Evolutionary conservation across 2,329 filamentous ascomycete species (phyloP).

Genomic region (Arthrobotrys musiformis): DNA sequence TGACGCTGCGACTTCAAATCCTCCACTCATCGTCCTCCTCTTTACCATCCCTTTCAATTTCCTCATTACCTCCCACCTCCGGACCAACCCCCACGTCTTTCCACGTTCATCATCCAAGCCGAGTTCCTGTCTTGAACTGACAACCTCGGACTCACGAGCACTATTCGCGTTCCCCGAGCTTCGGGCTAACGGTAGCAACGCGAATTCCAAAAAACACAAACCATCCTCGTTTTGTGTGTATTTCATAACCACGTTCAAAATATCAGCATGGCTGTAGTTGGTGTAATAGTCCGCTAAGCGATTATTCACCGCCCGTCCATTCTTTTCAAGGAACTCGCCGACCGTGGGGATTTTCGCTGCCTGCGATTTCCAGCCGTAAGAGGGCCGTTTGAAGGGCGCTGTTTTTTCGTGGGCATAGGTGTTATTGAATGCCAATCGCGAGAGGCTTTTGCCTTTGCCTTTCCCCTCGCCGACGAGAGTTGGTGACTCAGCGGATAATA

Average conservation of each 20-base stretch:
- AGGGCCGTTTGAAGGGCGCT: background rate
- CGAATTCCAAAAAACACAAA: background rate
- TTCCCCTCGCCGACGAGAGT: background rate
- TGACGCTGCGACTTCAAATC: background rate
- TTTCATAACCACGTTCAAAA: slow-evolving; percentile 2
- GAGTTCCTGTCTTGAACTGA: too few species aligned
- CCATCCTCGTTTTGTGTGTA: background rate
- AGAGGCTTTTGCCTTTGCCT: background rate
- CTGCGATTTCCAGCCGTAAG: background rate
- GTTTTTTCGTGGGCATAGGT: background rate
- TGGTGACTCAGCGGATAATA: background rate
- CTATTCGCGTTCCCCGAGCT: background rate
- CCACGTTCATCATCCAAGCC: background rate
- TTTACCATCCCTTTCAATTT: slow-evolving; percentile 4
- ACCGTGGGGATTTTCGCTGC: background rate
- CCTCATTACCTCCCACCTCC: background rate
- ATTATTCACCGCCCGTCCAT: background rate
- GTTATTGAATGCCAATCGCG: background rate
- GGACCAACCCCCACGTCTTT: background rate
- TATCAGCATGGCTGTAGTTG: background rate
- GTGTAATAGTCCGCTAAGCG: background rate
- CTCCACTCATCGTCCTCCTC: background rate
- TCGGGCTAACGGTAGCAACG: background rate
- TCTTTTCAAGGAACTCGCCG: background rate
- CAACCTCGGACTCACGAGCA: background rate